phyloP scores from a whole-genome alignment of 805 yeast genomes.

The Candida sithepensis region DNA sequence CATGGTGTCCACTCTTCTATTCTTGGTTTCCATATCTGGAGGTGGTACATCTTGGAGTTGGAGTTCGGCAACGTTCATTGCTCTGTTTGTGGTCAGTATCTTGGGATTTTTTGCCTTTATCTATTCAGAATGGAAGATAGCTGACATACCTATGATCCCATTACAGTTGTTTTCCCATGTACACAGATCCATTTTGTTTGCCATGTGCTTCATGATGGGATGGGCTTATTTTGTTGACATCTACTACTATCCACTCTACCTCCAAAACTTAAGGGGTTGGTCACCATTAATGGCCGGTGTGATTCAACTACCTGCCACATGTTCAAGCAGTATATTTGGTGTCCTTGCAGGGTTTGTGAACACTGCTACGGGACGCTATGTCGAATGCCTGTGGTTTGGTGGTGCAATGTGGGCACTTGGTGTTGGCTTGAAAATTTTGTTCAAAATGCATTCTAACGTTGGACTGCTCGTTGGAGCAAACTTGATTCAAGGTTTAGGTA shows the following conservation, averaged over 20 bases:
- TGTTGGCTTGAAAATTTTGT: constrained; percentile 33
- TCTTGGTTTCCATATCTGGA: constrained; percentile 54
- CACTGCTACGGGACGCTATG: constrained; percentile 38
- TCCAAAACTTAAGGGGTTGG: constrained; percentile 39
- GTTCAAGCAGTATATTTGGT: constrained; percentile 31
- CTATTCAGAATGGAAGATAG: constrained; percentile 40
- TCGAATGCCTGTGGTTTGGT: constrained; percentile 22
- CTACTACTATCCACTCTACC: constrained; percentile 44
- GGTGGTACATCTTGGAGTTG: constrained; percentile 57
- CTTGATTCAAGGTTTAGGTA: constrained; percentile 37
- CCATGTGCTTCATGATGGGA: constrained; percentile 41
- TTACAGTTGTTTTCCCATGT: constrained; percentile 35
- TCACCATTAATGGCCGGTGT: constrained; percentile 38
- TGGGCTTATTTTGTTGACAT: constrained; percentile 42
- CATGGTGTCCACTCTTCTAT: constrained; percentile 42
- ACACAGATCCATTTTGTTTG: constrained; percentile 31
- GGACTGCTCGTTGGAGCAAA: constrained; percentile 35
- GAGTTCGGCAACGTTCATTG: constrained; percentile 31
- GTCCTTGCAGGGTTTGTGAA: constrained; percentile 42
- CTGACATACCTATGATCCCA: constrained; percentile 50
- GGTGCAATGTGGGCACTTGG: constrained; percentile 39
- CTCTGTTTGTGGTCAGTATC: constrained; percentile 38
- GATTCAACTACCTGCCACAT: constrained; percentile 39
- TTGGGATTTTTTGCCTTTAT: constrained; percentile 37
- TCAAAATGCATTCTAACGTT: constrained; percentile 27